phyloP scores from a whole-genome alignment of 345 rosid genomes.

The Hypericum perforatum region DNA sequence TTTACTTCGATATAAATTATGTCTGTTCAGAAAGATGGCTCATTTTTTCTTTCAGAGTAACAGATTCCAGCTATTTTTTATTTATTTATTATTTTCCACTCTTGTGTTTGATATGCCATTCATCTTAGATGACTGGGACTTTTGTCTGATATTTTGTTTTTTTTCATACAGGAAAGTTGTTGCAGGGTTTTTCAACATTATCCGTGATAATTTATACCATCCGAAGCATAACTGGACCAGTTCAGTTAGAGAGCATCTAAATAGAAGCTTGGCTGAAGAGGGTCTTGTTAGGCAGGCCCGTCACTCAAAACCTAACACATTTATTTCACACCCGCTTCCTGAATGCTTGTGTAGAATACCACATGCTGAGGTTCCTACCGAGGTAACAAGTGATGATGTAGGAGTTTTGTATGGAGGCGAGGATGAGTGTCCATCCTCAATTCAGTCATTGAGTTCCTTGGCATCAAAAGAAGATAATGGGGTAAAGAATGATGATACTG shows the following conservation, averaged over 20 bases:
- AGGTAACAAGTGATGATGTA: constrained; percentile 30
- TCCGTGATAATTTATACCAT: constrained; percentile 63
- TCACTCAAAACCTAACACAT: constrained; percentile 53
- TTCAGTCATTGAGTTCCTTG: constrained; percentile 22
- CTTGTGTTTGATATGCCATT: too few relatives aligned
- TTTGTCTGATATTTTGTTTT: neutral
- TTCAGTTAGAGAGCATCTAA: constrained; percentile 65
- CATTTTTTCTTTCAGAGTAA: too few relatives aligned
- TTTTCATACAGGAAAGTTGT: constrained; percentile 53
- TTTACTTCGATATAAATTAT: too few relatives aligned
- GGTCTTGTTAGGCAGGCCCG: constrained; percentile 66
- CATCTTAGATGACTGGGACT: too few relatives aligned
- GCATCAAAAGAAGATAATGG: constrained; percentile 32
- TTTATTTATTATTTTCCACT: too few relatives aligned
- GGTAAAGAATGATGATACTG: constrained; percentile 34
- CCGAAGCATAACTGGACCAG: constrained; percentile 73
- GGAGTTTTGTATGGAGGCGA: constrained; percentile 58
- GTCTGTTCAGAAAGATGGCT: too few relatives aligned
- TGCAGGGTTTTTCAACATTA: constrained; percentile 42
- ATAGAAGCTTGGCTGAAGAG: constrained; percentile 63
- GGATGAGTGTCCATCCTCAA: constrained; percentile 91
- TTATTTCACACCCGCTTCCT: constrained; percentile 86
- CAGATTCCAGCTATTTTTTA: too few relatives aligned
- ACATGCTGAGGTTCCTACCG: constrained; percentile 25
- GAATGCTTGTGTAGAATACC: constrained; percentile 90